These are phyloP conservation scores for Hypoxylon sp. DNA, from an alignment of 2,329 filamentous ascomycete genomes.

Conservation along the genomic window DNA sequence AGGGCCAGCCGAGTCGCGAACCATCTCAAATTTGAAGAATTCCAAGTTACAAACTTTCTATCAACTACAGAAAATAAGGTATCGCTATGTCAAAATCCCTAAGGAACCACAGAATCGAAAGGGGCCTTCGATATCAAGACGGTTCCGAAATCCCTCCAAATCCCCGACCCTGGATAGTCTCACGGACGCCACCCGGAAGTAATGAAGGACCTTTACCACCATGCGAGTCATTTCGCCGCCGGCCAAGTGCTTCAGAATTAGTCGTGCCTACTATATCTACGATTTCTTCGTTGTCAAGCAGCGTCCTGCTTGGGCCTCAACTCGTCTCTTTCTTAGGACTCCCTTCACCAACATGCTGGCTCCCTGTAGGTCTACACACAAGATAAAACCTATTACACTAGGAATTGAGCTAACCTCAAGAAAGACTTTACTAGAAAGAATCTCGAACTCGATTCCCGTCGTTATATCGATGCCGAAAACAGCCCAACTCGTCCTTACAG, in stretches of 20 bases:
- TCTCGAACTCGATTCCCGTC: neutral
- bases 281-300: neutral
- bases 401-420: neutral
- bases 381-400: neutral
- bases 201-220: neutral
- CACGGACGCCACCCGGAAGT: neutral
- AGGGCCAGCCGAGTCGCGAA: no score
- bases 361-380: neutral
- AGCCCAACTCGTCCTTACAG: neutral
- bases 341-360: neutral
- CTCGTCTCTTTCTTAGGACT: neutral
- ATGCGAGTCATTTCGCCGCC: neutral
- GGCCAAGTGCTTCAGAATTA: neutral
- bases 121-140: neutral
- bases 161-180: neutral
- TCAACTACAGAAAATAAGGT: neutral
- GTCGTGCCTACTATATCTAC: neutral
- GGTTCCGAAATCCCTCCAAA: neutral
- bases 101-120: neutral
- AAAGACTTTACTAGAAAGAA: neutral
- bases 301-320: neutral
- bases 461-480: neutral
- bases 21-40: no score
- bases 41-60: no score
- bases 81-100: neutral